phyloP scores from a whole-genome alignment of 2,329 filamentous ascomycete species.

The Beauveria australis region DNA sequence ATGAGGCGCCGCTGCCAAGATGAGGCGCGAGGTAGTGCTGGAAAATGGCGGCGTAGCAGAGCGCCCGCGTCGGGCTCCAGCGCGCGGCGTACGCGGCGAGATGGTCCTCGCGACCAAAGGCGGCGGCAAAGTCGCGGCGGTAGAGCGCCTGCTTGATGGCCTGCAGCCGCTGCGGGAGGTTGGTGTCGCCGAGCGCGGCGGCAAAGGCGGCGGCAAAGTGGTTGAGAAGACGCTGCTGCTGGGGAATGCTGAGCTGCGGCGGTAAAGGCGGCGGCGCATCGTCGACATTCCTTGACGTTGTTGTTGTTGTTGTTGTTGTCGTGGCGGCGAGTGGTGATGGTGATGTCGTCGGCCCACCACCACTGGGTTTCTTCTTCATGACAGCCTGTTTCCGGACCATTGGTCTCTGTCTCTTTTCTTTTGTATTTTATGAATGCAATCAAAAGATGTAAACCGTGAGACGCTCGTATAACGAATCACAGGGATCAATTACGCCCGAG shows the following conservation, averaged over 20 bases:
- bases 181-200: constrained; percentile 47
- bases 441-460: too few species aligned
- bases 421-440: neutral
- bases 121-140: constrained; percentile 71
- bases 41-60: constrained; percentile 66
- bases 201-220: constrained; percentile 47
- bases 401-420: neutral
- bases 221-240: constrained; percentile 63
- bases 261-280: neutral
- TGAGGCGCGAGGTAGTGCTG: neutral
- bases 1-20: neutral
- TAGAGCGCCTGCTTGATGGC: constrained; percentile 80
- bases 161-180: constrained; percentile 56
- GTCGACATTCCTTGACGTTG: neutral
- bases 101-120: constrained; percentile 64
- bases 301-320: neutral
- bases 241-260: neutral
- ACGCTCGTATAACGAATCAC: neutral
- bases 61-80: constrained; percentile 81
- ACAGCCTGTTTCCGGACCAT: too few species aligned
- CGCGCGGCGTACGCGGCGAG: constrained; percentile 78
- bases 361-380: too few species aligned
- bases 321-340: neutral
- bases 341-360: too few species aligned
- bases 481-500: neutral